Evolutionary conservation across 2,329 filamentous ascomycete species (phyloP), one percentile per base, ranked within the genome.

Genomic region (Cladosporium phlei): DNA sequence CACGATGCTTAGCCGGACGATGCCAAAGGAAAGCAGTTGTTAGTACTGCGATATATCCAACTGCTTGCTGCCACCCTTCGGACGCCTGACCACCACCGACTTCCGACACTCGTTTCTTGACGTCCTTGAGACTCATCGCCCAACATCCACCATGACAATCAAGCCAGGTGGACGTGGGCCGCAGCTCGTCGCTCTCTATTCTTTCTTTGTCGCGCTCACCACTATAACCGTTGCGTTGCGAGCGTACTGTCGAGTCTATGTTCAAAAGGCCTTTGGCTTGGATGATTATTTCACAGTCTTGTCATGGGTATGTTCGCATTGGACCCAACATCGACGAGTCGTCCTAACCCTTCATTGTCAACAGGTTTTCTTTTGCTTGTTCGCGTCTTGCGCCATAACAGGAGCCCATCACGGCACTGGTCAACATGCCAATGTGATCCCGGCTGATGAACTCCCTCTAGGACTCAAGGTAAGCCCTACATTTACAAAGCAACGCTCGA

Each of bases 371-470:
- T 52, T 50, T 17, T 33, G 45, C 12, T 24, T 46, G 16, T 44
- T 48, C 35, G 34, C 50, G 8, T 38, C 44, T 17, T 50, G 29
- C 30, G 50, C 50, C 14, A 50, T 50, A 34, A 48, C 35, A 9
- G 50, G 50, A 3, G 34, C 42, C 3, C 49, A 50, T 14, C 50
- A 50, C 16, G 50, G 50, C 17, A 52, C 50, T n/a, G 50, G 50
- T 2, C 50, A 52, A 19, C 47, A 52, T 28, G 38, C 45, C 12
- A 40, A 28, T 28, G 11, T 46, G 25, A 52, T 52, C 12, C 50
- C 50, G n/a, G 12, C 38, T n/a, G 30, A 30, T 12, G 50, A 50
- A 17, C 44, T 52, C 16, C 43, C 47, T 2, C 8, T 38, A 20
- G 50, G 38, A n/a, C 34, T 52, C 19, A 52, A 52, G 42, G 49